Percentiles rank a stretch among this genome's conserved stretches.
Evolutionary conservation across 345 rosid genomes (phyloP).

Genomic region (Abelmoschus esculentus): DNA sequence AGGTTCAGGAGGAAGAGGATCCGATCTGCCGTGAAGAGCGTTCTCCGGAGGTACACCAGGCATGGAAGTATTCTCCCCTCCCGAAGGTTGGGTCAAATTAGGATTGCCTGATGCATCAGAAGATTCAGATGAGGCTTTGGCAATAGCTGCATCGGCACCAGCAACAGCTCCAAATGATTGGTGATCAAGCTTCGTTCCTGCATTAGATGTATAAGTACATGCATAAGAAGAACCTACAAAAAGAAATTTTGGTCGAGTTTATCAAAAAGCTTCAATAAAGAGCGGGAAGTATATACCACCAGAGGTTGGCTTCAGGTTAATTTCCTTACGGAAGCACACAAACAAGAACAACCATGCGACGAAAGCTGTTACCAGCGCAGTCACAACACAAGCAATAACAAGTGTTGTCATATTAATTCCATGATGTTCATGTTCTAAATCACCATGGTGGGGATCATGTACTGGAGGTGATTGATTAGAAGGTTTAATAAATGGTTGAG

Average conservation of each 20-base stretch:
- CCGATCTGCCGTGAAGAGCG: constrained; percentile 61
- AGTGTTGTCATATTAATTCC: constrained; percentile 26
- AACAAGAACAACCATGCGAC: constrained; percentile 63
- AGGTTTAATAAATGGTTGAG: background rate
- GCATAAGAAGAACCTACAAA: constrained; percentile 56
- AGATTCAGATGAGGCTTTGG: constrained; percentile 22
- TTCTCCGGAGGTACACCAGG: constrained; percentile 36
- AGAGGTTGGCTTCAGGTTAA: constrained; percentile 82
- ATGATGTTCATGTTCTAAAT: constrained; percentile 6
- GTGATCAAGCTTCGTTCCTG: constrained; percentile 29
- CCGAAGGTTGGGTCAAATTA: constrained; percentile 44
- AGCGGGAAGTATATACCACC: constrained; percentile 33
- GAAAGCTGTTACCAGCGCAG: constrained; percentile 60
- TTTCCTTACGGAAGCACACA: constrained; percentile 46
- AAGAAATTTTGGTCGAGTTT: constrained; percentile 10
- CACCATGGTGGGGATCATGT: background rate
- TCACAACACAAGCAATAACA: constrained; percentile 61
- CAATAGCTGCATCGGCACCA: background rate
- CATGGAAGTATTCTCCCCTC: constrained; percentile 37
- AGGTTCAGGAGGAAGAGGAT: constrained; percentile 74
- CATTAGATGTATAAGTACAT: constrained; percentile 34
- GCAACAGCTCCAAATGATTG: constrained; percentile 17
- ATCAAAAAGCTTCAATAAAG: background rate
- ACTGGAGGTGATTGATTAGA: constrained; percentile 7
- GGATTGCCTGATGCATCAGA: constrained; percentile 14